A percentile compares a stretch with the other conserved stretches of the same genome.
Evolutionary conservation across 306 rosid species (phyloP).

Genomic region (Lathyrus oleraceus): DNA sequence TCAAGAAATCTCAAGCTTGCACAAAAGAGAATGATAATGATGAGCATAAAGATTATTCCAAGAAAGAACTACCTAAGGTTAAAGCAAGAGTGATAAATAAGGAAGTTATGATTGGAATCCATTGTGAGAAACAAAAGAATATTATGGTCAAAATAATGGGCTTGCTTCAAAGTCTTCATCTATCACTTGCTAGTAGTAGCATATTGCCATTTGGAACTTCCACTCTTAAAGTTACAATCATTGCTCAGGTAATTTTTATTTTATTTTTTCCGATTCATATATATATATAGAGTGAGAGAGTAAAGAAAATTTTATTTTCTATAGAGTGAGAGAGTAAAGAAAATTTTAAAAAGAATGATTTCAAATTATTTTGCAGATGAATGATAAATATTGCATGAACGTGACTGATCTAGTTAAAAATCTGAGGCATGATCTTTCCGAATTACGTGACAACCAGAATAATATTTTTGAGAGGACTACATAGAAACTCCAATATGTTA

Average conservation of each 20-base stretch:
- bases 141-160: constrained; percentile 32
- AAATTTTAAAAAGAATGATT: not conserved
- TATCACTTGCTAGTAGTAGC: constrained; percentile 35
- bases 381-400: constrained; percentile 7
- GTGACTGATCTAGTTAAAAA: constrained; percentile 31
- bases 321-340: too few species aligned
- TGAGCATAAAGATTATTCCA: not conserved
- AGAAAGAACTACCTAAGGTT: constrained; percentile 17
- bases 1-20: constrained; percentile 23
- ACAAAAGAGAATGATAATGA: not conserved
- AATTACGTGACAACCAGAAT: not conserved
- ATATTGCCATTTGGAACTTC: constrained; percentile 39
- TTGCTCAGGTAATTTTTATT: constrained; percentile 35
- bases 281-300: too few species aligned
- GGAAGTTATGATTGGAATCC: constrained; percentile 37
- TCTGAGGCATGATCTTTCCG: constrained; percentile 16
- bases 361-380: constrained; percentile 19
- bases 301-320: not conserved
- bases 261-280: too few species aligned
- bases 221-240: constrained; percentile 34
- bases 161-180: constrained; percentile 35
- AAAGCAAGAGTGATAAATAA: constrained; percentile 33
- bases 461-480: too few species aligned
- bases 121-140: constrained; percentile 37
- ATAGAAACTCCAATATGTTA: too few species aligned